These are phyloP conservation scores for Rhizopus arrhizus DNA, from an alignment of 371 early-diverging fungal genomes.

Conservation along the genomic window DNA sequence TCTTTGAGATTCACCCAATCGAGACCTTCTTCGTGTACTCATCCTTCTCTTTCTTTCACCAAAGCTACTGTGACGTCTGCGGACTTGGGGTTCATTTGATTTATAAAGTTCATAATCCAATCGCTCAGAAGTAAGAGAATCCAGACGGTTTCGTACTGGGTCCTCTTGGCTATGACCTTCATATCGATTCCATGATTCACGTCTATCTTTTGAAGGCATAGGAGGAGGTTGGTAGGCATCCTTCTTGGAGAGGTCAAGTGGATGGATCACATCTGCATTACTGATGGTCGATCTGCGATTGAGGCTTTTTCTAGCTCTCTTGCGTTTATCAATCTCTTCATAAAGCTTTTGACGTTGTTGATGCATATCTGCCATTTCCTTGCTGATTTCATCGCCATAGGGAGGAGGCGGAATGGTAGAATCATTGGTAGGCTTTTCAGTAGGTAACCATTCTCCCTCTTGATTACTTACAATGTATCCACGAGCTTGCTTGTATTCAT, in stretches of 20 bases:
- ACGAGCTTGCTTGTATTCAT: slow-evolving; percentile 7
- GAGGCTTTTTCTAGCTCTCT: slow-evolving; percentile 17
- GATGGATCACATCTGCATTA: slow-evolving; percentile 17
- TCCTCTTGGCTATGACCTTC: neutral
- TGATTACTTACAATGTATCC: slow-evolving; percentile 5
- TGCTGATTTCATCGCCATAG: neutral
- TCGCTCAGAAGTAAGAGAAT: slow-evolving; percentile 20
- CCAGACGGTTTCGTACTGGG: slow-evolving; percentile 5
- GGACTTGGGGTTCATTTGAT: neutral
- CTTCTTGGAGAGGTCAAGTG: slow-evolving; percentile 25
- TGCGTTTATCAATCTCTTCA: slow-evolving; percentile 33
- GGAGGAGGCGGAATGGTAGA: neutral
- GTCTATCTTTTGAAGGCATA: slow-evolving; percentile 16
- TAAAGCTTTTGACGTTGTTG: slow-evolving; percentile 29
- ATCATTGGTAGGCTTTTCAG: slow-evolving; percentile 3
- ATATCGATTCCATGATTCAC: slow-evolving; percentile 18
- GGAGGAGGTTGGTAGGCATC: slow-evolving; percentile 17
- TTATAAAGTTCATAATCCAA: slow-evolving; percentile 34
- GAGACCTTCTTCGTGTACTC: neutral
- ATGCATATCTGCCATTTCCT: slow-evolving; percentile 18
- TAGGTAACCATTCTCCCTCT: slow-evolving; percentile 17
- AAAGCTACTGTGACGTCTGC: neutral
- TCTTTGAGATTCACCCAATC: neutral
- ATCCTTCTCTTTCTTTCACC: neutral
- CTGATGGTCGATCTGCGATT: slow-evolving; percentile 10